A percentile compares a stretch with the other conserved stretches of the same genome.
Evolutionary conservation across 306 rosid species (phyloP).

Genomic region (Sicyos baderoa): DNA sequence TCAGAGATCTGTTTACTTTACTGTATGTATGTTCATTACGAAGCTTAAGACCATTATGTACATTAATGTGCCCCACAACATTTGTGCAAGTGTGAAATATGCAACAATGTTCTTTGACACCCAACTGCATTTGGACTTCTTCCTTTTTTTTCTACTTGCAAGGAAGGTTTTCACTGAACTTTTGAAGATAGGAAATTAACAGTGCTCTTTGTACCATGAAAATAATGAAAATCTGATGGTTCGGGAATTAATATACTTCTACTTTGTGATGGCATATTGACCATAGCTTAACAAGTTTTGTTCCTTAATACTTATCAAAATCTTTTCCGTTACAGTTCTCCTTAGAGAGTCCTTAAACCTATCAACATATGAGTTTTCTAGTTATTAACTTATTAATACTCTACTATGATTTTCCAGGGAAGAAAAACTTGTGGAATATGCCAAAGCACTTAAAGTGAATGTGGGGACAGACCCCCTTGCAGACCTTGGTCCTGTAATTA

Average conservation of each 20-base stretch:
- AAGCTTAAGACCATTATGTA: not conserved
- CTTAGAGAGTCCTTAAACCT: not conserved
- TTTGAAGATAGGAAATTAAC: not conserved
- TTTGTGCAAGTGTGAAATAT: not conserved
- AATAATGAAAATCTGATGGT: not conserved
- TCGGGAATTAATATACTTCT: not conserved
- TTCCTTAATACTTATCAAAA: not conserved
- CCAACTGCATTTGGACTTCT: not conserved
- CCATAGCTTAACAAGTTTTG: conserved; percentile 1
- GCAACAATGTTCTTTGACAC: not conserved
- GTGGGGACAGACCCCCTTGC: conserved; percentile 58
- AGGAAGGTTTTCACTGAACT: not conserved
- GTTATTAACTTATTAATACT: not conserved
- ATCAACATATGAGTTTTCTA: conserved; percentile 11
- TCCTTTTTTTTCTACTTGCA: not conserved
- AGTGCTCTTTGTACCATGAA: not conserved
- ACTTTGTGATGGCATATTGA: not conserved
- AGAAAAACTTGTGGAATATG: conserved; percentile 44
- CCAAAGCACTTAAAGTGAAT: conserved; percentile 46
- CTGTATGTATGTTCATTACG: not conserved
- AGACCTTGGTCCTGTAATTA: conserved; percentile 63
- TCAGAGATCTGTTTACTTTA: not conserved
- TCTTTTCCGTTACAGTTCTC: not conserved
- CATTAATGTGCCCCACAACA: not conserved
- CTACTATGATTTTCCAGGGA: conserved; percentile 33